Conservation (phyloP, 1,139 yeast genomes). For the Geotrichum fermentans region DNA sequence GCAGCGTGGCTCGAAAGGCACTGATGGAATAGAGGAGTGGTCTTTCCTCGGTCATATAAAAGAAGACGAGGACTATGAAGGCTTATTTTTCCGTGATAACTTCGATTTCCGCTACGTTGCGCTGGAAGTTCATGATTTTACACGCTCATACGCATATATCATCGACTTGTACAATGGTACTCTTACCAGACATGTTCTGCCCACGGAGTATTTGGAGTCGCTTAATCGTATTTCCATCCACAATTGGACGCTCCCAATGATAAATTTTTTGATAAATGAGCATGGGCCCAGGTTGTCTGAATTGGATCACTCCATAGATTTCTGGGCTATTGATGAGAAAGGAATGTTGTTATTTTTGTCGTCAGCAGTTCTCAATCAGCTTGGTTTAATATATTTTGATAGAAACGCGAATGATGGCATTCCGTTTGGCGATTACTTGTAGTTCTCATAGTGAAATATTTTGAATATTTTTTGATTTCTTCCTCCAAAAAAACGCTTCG, state of each 20-base stretch:
- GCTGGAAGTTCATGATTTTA: conserved; percentile 1
- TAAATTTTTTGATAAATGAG: conserved; percentile 5
- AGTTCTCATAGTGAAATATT: background rate
- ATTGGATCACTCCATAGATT: conserved; percentile 5
- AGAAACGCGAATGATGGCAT: conserved; percentile 1
- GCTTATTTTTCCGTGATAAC: conserved; percentile 5
- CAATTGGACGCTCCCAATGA: conserved; percentile 9
- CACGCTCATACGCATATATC: conserved; percentile 1
- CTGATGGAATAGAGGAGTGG: no score
- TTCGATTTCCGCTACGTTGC: conserved; percentile 9
- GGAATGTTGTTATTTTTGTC: conserved; percentile 7
- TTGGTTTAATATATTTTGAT: conserved; percentile 8
- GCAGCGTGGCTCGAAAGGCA: no score
- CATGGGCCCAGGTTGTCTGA: background rate
- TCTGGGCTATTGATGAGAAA: conserved; percentile 8
- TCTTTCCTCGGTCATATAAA: no score
- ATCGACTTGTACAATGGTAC: conserved; percentile 8
- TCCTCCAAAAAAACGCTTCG: background rate
- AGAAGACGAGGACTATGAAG: no score
- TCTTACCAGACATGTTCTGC: background rate
- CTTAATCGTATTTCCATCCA: no score
- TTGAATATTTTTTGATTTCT: background rate
- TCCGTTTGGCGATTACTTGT: conserved; percentile 9
- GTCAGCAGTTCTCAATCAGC: conserved; percentile 7
- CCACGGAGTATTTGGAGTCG: no score